Percentiles rank a stretch among this genome's conserved stretches.
These are phyloP conservation scores for Pseudogymnoascus sp. DNA, from an alignment of 2,329 filamentous ascomycete genomes.

Conservation along the genomic window DNA sequence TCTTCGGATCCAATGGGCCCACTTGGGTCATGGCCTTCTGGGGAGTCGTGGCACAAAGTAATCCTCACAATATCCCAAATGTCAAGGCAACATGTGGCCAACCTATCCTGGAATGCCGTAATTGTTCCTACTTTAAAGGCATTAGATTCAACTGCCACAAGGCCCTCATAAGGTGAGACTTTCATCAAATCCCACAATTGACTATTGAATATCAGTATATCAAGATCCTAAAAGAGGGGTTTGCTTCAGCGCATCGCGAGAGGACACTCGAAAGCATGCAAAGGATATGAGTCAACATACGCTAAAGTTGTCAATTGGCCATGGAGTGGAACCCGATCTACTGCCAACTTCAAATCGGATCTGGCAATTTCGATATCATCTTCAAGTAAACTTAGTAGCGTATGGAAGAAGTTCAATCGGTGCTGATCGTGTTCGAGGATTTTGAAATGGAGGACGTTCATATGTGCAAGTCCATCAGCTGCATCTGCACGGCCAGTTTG, in stretches of 20 bases:
- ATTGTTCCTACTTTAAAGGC: neutral
- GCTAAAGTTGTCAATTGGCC: constrained; percentile 62
- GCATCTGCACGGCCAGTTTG: constrained; percentile 81
- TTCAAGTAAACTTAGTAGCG: constrained; percentile 57
- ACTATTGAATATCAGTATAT: constrained; percentile 3
- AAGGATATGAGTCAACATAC: constrained; percentile 35
- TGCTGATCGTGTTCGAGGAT: constrained; percentile 43
- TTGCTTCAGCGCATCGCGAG: neutral
- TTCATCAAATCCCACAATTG: constrained; percentile 13
- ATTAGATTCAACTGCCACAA: constrained; percentile 16
- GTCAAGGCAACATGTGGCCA: constrained; percentile 55
- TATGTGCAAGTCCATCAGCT: constrained; percentile 80
- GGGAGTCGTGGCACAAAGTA: constrained; percentile 87
- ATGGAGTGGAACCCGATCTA: constrained; percentile 61
- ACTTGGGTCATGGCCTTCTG: constrained; percentile 77
- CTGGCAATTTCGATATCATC: constrained; percentile 58
- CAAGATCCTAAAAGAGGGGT: neutral
- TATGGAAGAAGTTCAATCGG: constrained; percentile 47
- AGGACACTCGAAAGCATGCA: neutral
- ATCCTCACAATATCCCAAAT: constrained; percentile 72
- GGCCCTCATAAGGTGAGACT: constrained; percentile 9
- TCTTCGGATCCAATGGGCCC: constrained; percentile 67
- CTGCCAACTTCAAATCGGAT: constrained; percentile 58
- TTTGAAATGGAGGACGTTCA: constrained; percentile 63
- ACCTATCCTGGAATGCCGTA: constrained; percentile 41